Base-by-base conservation (phyloP, 768 basidiomycete species). In the Kwoniella dejecticola region DNA sequence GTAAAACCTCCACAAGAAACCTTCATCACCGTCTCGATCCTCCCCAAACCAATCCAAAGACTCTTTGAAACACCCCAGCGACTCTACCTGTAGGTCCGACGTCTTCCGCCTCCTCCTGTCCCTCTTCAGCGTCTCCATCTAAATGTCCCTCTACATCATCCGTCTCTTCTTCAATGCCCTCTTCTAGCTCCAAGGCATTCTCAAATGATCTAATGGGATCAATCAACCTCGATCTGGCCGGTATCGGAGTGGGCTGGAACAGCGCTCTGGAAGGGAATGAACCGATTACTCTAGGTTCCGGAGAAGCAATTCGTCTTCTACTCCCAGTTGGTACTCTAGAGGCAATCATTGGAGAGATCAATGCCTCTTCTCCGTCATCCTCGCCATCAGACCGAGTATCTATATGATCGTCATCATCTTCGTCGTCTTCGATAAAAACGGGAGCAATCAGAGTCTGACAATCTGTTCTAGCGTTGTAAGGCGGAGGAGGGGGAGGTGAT, bases 401-500 rank as follows among this genome's bases (percentile, higher is more conserved):
- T 15, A 15, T 7, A 36, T 36, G 7, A 7, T 64, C 68, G 1
- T 53, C 49, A 13, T 64, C 60, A 3, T 60, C 57, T 17, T 63
- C 61, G 38, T 63, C 61, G 13, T 63, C 60, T 19, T 64, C 69
- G 36, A 70, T 65, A 55, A 71, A 68, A 10, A 59, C 26, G 0
- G 70, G 67, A 2, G 62, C 62, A 17, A 74, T 64, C 3, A 74
- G 48, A 24, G 63, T 67, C 42, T 70, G 62, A 26, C 67, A 50
- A 46, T 74, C 72, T 8, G 72, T 69, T 24, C 46, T 27, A 15
- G 72, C 72, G 31, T 74, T 74, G 52, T 69, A 74, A 13, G 72
- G 72, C 8, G 72, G 72, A 17, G 72, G 72, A 10, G 72, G 72
- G 4, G 69, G 57, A 15, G 72, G 72, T n/a, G 67, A 63, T 56